Conservation (phyloP, 345 rosid genomes). For the Citrus unshiu region DNA sequence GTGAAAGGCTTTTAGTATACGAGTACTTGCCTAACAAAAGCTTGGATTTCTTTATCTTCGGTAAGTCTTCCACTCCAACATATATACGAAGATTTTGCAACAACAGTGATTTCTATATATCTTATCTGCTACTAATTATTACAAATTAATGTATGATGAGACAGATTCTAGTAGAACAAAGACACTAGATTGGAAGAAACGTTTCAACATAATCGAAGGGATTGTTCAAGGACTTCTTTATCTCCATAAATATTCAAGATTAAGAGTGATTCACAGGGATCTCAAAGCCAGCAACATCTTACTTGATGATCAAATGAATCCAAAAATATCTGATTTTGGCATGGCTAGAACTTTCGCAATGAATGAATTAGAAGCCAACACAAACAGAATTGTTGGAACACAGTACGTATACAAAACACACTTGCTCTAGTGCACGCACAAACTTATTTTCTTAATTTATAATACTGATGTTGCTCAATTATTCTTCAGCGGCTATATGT, state of each 20-base stretch:
- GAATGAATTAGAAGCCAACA: no score
- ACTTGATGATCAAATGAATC: no score
- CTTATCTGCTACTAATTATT: background rate
- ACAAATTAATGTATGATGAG: background rate
- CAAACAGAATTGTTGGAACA: no score
- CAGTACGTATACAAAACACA: background rate
- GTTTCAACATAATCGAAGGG: no score
- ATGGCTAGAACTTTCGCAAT: no score
- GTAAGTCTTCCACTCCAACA: background rate
- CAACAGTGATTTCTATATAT: background rate
- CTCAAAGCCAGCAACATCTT: no score
- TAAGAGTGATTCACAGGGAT: no score
- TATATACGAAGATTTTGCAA: background rate
- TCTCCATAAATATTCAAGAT: no score
- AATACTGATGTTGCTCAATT: background rate
- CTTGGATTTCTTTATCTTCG: background rate
- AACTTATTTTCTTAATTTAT: background rate
- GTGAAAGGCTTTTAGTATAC: background rate
- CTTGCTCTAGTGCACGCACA: background rate
- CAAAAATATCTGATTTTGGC: no score
- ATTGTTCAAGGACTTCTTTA: no score
- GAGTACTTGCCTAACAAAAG: background rate
- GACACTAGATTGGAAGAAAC: no score
- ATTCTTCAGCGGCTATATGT: constrained; percentile 4
- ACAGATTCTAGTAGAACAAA: background rate